Percentiles rank a stretch among this genome's conserved stretches.
phyloP scores from a whole-genome alignment of 2,329 filamentous ascomycete species.

The Tolypocladium ophioglossoides region DNA sequence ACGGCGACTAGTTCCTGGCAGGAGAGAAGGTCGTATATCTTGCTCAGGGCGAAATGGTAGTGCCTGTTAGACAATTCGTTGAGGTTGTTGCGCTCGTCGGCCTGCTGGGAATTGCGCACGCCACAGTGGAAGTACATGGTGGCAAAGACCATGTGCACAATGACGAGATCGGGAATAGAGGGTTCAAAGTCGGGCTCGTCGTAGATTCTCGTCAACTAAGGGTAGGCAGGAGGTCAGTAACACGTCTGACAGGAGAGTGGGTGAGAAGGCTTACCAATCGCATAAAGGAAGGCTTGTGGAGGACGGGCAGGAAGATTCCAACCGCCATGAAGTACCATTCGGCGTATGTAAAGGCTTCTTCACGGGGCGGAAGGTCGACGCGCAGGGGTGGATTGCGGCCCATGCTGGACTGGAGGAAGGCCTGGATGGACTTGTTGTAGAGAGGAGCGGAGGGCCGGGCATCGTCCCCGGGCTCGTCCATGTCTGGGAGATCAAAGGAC shows the following conservation, averaged over 20 bases:
- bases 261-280: constrained; percentile 40
- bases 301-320: constrained; percentile 60
- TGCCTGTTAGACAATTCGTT: constrained; percentile 63
- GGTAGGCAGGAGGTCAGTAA: background rate
- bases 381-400: constrained; percentile 47
- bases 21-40: constrained; percentile 53
- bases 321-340: constrained; percentile 68
- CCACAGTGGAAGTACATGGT: constrained; percentile 70
- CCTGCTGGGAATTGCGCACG: constrained; percentile 52
- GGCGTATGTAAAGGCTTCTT: constrained; percentile 57
- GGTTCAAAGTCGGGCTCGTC: constrained; percentile 56
- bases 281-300: constrained; percentile 70
- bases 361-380: constrained; percentile 50
- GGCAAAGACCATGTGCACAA: constrained; percentile 70
- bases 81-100: constrained; percentile 41
- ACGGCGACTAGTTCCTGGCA: constrained; percentile 55
- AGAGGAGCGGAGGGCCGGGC: constrained; percentile 30
- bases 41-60: constrained; percentile 64
- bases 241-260: no score
- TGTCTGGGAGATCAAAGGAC: constrained; percentile 56
- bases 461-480: constrained; percentile 41
- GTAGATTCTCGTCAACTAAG: constrained; percentile 53
- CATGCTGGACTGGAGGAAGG: constrained; percentile 56
- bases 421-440: constrained; percentile 63
- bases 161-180: constrained; percentile 53